Evolutionary conservation across 2,329 filamentous ascomycete genomes (phyloP).

Genomic region (Emmonsia crescens): DNA sequence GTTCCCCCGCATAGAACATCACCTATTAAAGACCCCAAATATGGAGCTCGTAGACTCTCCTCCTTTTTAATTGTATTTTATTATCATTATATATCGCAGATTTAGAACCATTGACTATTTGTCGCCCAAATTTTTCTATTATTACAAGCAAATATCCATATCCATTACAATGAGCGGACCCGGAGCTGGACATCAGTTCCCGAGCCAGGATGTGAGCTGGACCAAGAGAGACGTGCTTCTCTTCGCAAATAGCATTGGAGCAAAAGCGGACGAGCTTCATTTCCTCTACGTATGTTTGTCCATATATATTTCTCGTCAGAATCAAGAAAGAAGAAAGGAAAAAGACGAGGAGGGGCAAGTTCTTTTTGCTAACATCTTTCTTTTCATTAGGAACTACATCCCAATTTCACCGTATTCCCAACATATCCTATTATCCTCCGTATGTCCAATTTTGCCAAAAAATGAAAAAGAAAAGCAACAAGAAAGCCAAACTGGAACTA

Average conservation of each 20-base stretch:
- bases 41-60: neutral
- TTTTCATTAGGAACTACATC: conserved; percentile 62
- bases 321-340: neutral
- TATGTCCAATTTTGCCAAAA: conserved; percentile 31
- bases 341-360: neutral
- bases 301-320: neutral
- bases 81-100: neutral
- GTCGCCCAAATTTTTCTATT: neutral
- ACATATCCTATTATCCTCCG: conserved; percentile 75
- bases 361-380: neutral
- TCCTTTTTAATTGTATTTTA: neutral
- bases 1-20: neutral
- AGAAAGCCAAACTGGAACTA: neutral
- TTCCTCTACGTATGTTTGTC: conserved; percentile 64
- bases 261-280: conserved; percentile 76
- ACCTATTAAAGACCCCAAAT: neutral
- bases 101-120: neutral
- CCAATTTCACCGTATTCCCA: conserved; percentile 76
- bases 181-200: conserved; percentile 67
- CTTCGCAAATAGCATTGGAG: conserved; percentile 83
- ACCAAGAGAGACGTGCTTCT: conserved; percentile 77
- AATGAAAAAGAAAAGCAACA: neutral
- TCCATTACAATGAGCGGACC: conserved; percentile 36
- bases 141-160: neutral
- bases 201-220: conserved; percentile 66